Evolutionary conservation across 2,329 filamentous ascomycete species (phyloP), one percentile per base, ranked within the genome.

Genomic region (Pseudocercospora fijiensis): DNA sequence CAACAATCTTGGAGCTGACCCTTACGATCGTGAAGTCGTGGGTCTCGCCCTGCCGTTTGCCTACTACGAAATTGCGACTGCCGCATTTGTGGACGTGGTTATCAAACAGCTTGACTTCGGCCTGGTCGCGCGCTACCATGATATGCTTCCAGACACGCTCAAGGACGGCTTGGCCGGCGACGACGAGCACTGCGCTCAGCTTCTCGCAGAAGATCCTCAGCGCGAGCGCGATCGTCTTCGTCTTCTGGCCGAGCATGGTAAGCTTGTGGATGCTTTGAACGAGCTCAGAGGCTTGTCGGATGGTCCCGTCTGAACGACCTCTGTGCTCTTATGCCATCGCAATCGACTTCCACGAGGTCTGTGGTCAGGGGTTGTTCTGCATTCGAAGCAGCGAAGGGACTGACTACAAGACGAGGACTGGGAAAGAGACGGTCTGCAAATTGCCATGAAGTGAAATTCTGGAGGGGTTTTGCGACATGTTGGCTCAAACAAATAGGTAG

Each of bases 41-140:
- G 84, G 89, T 0, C 84, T 89, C 0, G 82, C 86, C 0, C 86
- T 86, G 3, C 82, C 90, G 51, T 80, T 88, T 0, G 88, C 84
- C 0, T 92, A 92, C 74, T 92, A 92, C 71, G 81, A 85, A 53
- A 83, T 88, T 4, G 88, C 90, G 0, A 84, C 86, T 0, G 77
- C 82, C 33, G 83, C 89, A 1, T 89, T 91, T 69, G 81, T 86
- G 0, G 89, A 92, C 27, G 72, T 73, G 0, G 70, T 84, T 4
- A 76, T 62, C 2, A 63, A 58, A 24, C 63, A 67, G 11, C 28
- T 75, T 10, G 69, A 74, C 30, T 62, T 27, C 20, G 67, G 67
- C 4, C 51, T 76, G 24, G 55, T 72, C 26, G 10, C 61, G 1
- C 62, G 62, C 16, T 62, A 71, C 13, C 62, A 68, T 43, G 28